phyloP scores from a whole-genome alignment of 1,139 yeast species.

The Scheffersomyces lignicola region DNA sequence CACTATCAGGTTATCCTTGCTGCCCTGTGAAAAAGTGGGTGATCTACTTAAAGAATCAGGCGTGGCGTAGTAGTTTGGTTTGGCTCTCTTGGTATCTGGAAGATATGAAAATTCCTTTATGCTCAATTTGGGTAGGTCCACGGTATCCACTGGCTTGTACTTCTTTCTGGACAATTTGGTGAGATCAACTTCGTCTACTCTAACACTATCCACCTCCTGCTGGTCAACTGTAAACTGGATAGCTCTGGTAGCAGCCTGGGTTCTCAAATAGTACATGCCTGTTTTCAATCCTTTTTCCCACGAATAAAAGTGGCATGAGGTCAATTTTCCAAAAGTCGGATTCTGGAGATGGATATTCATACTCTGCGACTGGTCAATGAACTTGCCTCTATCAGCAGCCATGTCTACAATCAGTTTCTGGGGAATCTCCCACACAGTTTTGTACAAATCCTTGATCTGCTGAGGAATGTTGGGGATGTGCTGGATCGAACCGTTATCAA shows the following conservation, averaged over 20 bases:
- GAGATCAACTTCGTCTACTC: slow-evolving; percentile 4
- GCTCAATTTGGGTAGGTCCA: slow-evolving; percentile 4
- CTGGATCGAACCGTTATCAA: slow-evolving; percentile 87
- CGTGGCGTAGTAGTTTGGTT: slow-evolving; percentile 10
- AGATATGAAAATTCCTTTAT: background rate
- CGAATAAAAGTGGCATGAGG: slow-evolving; percentile 97
- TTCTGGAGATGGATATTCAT: slow-evolving; percentile 81
- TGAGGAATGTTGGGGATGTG: slow-evolving; percentile 72
- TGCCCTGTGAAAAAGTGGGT: slow-evolving; percentile 7
- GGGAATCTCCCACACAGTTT: slow-evolving; percentile 96
- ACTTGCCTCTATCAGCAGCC: slow-evolving; percentile 95
- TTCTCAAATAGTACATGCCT: slow-evolving; percentile 95
- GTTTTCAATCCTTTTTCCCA: slow-evolving; percentile 97
- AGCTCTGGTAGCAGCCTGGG: slow-evolving; percentile 93
- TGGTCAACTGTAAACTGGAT: slow-evolving; percentile 85
- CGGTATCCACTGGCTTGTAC: slow-evolving; percentile 15
- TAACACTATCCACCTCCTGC: slow-evolving; percentile 22
- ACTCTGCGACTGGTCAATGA: slow-evolving; percentile 92
- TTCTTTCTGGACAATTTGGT: slow-evolving; percentile 19
- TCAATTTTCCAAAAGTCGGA: slow-evolving; percentile 90
- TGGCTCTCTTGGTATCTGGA: slow-evolving; percentile 6
- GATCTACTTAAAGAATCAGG: slow-evolving; percentile 11
- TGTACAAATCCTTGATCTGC: slow-evolving; percentile 75
- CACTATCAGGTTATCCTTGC: slow-evolving; percentile 5
- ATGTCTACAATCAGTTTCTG: slow-evolving; percentile 86